Percentiles rank a stretch among this genome's conserved stretches.
Conservation (phyloP, 495 filamentous ascomycete genomes). For the Penicillium angulare region DNA sequence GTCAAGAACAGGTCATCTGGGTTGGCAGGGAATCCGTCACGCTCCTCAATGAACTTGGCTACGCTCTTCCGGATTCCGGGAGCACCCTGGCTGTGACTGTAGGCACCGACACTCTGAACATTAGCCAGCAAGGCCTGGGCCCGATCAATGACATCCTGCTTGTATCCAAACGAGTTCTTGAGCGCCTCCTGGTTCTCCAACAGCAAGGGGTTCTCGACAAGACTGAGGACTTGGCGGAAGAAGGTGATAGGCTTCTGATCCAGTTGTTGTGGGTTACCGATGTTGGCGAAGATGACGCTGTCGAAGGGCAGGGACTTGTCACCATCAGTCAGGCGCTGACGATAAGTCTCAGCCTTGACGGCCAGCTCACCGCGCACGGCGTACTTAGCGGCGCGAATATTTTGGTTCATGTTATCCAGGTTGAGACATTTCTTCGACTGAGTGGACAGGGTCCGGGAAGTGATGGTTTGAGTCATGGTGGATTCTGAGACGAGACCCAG, state of each 20-base stretch:
- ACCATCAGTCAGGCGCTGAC: constrained; percentile 61
- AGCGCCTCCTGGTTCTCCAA: constrained; percentile 73
- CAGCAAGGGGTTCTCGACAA: constrained; percentile 85
- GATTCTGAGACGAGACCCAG: constrained; percentile 17
- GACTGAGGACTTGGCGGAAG: constrained; percentile 94
- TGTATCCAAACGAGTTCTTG: constrained; percentile 68
- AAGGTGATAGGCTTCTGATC: constrained; percentile 99
- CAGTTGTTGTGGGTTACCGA: constrained; percentile 97
- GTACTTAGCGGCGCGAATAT: constrained; percentile 84
- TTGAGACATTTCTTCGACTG: constrained; percentile 59
- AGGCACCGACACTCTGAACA: constrained; percentile 90
- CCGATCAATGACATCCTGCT: constrained; percentile 82
- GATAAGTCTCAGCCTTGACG: constrained; percentile 84
- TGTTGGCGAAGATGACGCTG: constrained; percentile 92
- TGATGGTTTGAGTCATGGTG: constrained; percentile 35
- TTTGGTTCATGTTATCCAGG: constrained; percentile 86
- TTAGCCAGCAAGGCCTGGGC: constrained; percentile 75
- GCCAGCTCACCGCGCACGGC: constrained; percentile 96
- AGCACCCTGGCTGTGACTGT: constrained; percentile 89
- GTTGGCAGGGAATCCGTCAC: constrained; percentile 84
- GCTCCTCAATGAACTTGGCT: constrained; percentile 85
- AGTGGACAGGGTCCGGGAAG: constrained; percentile 57
- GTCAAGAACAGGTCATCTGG: constrained; percentile 79
- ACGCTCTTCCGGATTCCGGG: constrained; percentile 82
- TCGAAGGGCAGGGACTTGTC: constrained; percentile 77